Evolutionary conservation across 2,329 filamentous ascomycete species (phyloP), one percentile per base, ranked within the genome.

Genomic region (Fusarium sp.): DNA sequence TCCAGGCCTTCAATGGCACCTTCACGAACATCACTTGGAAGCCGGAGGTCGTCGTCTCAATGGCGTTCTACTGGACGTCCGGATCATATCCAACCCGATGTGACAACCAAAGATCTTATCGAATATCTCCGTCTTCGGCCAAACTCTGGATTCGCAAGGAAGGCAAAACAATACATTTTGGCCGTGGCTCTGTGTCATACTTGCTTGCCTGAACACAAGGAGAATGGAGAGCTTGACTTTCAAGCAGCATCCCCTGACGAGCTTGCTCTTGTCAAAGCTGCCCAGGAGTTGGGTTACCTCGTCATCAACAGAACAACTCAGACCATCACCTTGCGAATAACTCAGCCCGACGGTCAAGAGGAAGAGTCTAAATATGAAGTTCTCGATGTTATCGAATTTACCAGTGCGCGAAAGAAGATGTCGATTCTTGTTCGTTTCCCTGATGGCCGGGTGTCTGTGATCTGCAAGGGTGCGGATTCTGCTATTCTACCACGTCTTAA

Each of bases 241-340:
- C 94, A 97, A 80, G 93, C 94, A 18, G 92, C 94, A 1, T 97
- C 94, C 0, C 94, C 94, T 0, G 94, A 98, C 76, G 94, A 98
- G 77, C 82, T 97, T 51, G 94, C 94, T 10, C 85, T 98, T 30
- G 93, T 97, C 0, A 86, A 88, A 72, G 94, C 94, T 14, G 94
- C 94, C 0, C 89, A 93, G 74, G 94, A 98, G 72, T 85, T 98
- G 37, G 94, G 93, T 0, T 97, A 92, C 72, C 79, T 93, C 4
- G 88, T 97, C 10, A 85, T 91, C 50, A 90, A 94, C 68, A 88
- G 93, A 54, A 90, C 94, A 30, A 86, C 92, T 0, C 88, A 90
- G 50, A 89, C 87, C 1, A 88, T 97, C 41, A 88, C 86, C 0
- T 72, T 90, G 10, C 81, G 79, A 25, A 77, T 86, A 21, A 78